These are phyloP conservation scores for Penicillium sp. DNA, from an alignment of 2,329 filamentous ascomycete genomes.

Conservation along the genomic window DNA sequence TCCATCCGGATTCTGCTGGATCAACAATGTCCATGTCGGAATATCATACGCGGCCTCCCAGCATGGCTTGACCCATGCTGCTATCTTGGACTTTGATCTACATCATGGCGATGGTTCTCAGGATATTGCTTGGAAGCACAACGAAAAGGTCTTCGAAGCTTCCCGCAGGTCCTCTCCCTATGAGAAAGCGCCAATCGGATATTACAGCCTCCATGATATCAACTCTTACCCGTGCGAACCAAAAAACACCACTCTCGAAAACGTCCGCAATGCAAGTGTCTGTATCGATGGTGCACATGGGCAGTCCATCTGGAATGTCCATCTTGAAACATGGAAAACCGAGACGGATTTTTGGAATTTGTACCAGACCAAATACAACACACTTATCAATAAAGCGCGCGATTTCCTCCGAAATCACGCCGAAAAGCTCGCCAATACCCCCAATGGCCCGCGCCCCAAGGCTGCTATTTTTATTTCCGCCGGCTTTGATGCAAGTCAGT, in stretches of 20 bases:
- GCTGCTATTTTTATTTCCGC: constrained; percentile 93
- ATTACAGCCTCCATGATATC: constrained; percentile 96
- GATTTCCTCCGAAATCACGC: constrained; percentile 74
- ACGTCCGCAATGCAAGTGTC: constrained; percentile 88
- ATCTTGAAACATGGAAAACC: constrained; percentile 82
- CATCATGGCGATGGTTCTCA: constrained; percentile 97
- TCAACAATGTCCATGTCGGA: constrained; percentile 97
- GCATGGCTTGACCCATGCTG: constrained; percentile 88
- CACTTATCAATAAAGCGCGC: constrained; percentile 78
- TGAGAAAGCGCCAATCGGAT: constrained; percentile 87
- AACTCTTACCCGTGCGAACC: constrained; percentile 94
- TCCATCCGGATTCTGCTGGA: constrained; percentile 96
- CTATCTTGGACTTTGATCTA: constrained; percentile 88
- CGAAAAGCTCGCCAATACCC: constrained; percentile 58
- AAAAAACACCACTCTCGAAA: constrained; percentile 77
- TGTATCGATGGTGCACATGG: constrained; percentile 94
- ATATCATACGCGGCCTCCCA: constrained; percentile 85
- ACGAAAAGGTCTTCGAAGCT: constrained; percentile 64
- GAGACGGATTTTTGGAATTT: constrained; percentile 84
- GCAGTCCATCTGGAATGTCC: constrained; percentile 94
- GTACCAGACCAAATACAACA: constrained; percentile 75
- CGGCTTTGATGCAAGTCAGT: constrained; percentile 95
- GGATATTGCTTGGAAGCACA: constrained; percentile 88
- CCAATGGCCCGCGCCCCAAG: constrained; percentile 65
- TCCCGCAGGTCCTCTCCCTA: constrained; percentile 70